Evolutionary conservation across 208 protist genomes (phyloP).

Genomic region (Crithidia sp.): DNA sequence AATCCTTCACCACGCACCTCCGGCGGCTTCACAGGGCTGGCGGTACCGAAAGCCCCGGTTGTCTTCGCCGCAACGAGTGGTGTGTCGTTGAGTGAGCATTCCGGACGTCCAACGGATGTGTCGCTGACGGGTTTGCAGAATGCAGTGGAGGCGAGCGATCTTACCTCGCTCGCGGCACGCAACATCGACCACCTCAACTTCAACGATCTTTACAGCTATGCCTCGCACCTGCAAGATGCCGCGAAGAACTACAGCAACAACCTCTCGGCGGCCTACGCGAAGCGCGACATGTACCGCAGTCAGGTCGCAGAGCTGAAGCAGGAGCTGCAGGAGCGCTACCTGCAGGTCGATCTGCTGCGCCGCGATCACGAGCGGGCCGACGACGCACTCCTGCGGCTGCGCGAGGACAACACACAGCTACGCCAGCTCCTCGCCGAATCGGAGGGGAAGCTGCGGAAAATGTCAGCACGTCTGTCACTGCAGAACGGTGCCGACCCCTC

Average conservation of each 20-base stretch:
- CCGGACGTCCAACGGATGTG: not conserved
- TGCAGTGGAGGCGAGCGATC: slow-evolving; percentile 21
- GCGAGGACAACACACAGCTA: slow-evolving; percentile 34
- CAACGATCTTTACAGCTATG: slow-evolving; percentile 60
- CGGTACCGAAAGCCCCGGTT: slow-evolving; percentile 13
- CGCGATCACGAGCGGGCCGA: slow-evolving; percentile 12
- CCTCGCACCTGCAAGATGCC: slow-evolving; percentile 54
- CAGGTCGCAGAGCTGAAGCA: slow-evolving; percentile 63
- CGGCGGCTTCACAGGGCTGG: slow-evolving; percentile 24
- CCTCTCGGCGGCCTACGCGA: slow-evolving; percentile 50
- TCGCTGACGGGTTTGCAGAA: not conserved
- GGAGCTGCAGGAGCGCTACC: slow-evolving; percentile 48
- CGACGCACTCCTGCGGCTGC: not conserved
- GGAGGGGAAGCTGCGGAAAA: slow-evolving; percentile 25
- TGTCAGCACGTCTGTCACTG: slow-evolving; percentile 22
- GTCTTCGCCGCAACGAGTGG: slow-evolving; percentile 45
- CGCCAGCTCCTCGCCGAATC: slow-evolving; percentile 22
- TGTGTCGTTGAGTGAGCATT: not conserved
- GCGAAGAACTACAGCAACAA: slow-evolving; percentile 33
- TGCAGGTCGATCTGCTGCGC: slow-evolving; percentile 40
- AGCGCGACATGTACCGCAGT: slow-evolving; percentile 63
- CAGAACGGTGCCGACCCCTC: slow-evolving; percentile 20
- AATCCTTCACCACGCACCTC: not conserved
- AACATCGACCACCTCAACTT: slow-evolving; percentile 43
- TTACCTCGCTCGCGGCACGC: slow-evolving; percentile 32